These are phyloP conservation scores for Daldinia grandis DNA, from an alignment of 495 filamentous ascomycete species.

Conservation along the genomic window DNA sequence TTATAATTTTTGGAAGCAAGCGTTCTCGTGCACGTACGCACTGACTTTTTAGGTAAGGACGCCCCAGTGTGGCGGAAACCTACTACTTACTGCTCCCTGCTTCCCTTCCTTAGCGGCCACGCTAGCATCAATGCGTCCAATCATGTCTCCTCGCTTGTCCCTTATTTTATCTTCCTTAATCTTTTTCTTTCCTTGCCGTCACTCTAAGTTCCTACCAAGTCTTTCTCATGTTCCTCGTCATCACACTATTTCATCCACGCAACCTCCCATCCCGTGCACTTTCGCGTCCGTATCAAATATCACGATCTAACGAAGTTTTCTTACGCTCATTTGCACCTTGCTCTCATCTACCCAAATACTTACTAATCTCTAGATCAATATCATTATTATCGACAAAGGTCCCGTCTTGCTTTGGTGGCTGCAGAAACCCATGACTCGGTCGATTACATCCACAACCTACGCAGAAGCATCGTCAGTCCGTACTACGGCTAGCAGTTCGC, in stretches of 20 bases:
- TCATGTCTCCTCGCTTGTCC: constrained; percentile 50
- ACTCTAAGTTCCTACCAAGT: constrained; percentile 43
- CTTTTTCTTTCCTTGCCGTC: constrained; percentile 43
- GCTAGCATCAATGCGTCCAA: constrained; percentile 56
- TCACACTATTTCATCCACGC: constrained; percentile 22
- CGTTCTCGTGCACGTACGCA: constrained; percentile 41
- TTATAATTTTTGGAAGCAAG: constrained; percentile 57
- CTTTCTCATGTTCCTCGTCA: constrained; percentile 41
- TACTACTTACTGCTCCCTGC: constrained; percentile 39
- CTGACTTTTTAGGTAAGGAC: constrained; percentile 41
- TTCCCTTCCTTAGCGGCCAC: constrained; percentile 49
- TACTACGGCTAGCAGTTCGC: constrained; percentile 21
- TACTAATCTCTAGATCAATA: background rate
- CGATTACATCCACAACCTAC: constrained; percentile 36
- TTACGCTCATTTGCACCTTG: background rate
- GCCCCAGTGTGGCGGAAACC: constrained; percentile 47
- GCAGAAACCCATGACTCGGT: constrained; percentile 45
- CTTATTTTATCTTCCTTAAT: constrained; percentile 41
- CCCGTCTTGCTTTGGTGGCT: background rate
- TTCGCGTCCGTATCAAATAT: background rate
- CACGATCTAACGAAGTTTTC: background rate
- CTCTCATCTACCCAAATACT: background rate
- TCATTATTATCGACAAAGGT: background rate
- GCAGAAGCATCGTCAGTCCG: constrained; percentile 38
- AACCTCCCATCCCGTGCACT: constrained; percentile 9